These are phyloP conservation scores for Alternaria ventricosa DNA, from an alignment of 2,329 filamentous ascomycete species.

Conservation along the genomic window DNA sequence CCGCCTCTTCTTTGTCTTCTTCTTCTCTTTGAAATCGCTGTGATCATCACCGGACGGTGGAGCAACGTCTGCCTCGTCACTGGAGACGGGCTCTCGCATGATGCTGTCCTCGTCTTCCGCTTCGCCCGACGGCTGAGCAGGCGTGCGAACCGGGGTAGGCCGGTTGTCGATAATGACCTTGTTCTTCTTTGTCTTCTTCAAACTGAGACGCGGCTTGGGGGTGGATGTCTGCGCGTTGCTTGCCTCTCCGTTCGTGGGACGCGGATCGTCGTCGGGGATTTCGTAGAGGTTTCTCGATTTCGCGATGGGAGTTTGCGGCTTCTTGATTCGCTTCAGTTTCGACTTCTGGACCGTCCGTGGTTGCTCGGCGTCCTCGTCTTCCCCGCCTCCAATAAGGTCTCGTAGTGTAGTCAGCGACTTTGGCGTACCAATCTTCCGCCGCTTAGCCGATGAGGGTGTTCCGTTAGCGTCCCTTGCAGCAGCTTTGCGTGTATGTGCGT, in stretches of 20 bases:
- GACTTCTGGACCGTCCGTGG: background rate
- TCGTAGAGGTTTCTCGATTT: constrained; percentile 1
- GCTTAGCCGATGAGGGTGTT: background rate
- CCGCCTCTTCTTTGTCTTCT: background rate
- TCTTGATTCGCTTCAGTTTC: constrained; percentile 9
- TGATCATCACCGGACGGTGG: background rate
- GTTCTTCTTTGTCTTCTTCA: background rate
- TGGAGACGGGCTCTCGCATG: background rate
- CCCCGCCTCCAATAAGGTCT: background rate
- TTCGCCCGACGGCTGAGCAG: background rate
- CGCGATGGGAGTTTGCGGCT: constrained; percentile 1
- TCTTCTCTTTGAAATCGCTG: background rate
- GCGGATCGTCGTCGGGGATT: constrained; percentile 4
- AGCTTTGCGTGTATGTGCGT: background rate
- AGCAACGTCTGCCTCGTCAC: background rate
- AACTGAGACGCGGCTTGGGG: background rate
- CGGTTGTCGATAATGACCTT: background rate
- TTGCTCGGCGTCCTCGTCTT: background rate
- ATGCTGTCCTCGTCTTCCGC: background rate
- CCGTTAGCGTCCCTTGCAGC: accelerated
- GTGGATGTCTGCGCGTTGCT: background rate
- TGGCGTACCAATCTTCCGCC: constrained; percentile 2
- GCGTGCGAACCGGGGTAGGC: constrained; percentile 4
- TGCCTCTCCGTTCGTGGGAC: background rate
- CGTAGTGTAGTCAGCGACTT: constrained; percentile 2